Base-by-base conservation (phyloP, 495 filamentous ascomycete species). In the Mytilinidion resinicola region DNA sequence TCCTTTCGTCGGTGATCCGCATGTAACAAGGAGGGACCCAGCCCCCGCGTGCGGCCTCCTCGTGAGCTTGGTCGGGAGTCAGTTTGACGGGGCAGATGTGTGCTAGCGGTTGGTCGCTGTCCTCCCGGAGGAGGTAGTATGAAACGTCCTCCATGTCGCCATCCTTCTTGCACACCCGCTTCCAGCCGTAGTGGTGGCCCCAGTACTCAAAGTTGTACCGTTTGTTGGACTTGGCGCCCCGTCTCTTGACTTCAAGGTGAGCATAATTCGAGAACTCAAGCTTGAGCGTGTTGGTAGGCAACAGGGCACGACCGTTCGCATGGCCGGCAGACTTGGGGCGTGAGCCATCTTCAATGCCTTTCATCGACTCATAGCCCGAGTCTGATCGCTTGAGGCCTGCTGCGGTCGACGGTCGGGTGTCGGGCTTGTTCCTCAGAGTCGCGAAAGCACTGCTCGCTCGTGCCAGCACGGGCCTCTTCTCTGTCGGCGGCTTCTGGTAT, bases 251-350 rank as follows among this genome's bases (percentile, higher is more conserved):
- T 60, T 96, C 88, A 33, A 96, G 84, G 67, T 93, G 90, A 9
- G 93, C 93, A 68, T 98, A 98, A 74, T 98, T 98, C 55, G 90
- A 93, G 70, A 96, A 98, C 66, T 97, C 92, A 36, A 98, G 80
- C 69, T 89, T 86, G 62, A 87, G 87, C 41, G 79, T 87, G 67
- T 96, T 92, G 49, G 82, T 85, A 38, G 76, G 76, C 56, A 75
- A 59, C 72, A 78, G 48, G 3, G 59, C 60, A 41, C 56, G 63
- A 20, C 48, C 53, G 30, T 67, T 62, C 25, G 62, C 48, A 56
- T 55, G 72, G 65, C 73, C 74, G 47, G 71, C 64, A 36, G 71
- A 64, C 63, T 56, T 66, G 58, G 58, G 58, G 1, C 56, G 55
- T 74, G 60, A 25, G 36, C 72, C 70, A 48, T 80, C 72, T 9